Base-by-base conservation (phyloP, 169 alveolate genomes). In the Neospora caninum region DNA sequence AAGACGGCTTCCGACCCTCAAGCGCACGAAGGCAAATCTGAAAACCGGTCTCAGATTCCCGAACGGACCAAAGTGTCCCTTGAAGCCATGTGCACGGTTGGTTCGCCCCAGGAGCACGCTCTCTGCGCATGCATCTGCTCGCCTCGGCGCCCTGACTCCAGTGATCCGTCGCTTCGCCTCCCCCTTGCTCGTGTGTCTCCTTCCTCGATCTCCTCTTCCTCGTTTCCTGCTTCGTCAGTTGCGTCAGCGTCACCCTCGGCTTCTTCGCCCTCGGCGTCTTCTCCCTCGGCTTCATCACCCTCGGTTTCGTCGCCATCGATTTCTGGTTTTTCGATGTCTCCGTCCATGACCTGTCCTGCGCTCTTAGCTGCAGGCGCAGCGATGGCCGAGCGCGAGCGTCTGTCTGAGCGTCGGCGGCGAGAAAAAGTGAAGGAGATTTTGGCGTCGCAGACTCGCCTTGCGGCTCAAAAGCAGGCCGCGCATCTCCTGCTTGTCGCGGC, bases 331-430 rank as follows among this genome's bases (percentile, higher is more conserved):
- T 69, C 82, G 34, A 6, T 20, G 42, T 34, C 42, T 69, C 82
- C 82, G 42, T 69, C 34, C 16, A 16, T 38, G 39, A 36, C 86
- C 2, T 78, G n/a, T 13, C 86, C 86, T 20, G 86, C 86, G 39
- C 43, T 78, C 20, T n/a, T 78, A 29, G 86, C 86, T 10, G 86
- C 86, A 16, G n/a, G 49, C n/a, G 86, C 86, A 25, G 86, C 86
- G 39, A 25, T 78, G 39, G 45, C 39, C 7, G 86, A 78, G 86
- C 7, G 42, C 2, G 45, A 36, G 20, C 49, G 45, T 10, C 27
- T 38, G 43, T 43, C 39, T 13, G 86, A 78, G 45, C 22, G 1
- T 10, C 39, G n/a, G 86, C 39, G 86, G 31, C 73, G n/a, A 64
- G 73, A 7, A 29, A 78, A 78, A n/a, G 9, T 78, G 22, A 10